A percentile compares a stretch with the other conserved stretches of the same genome.
Evolutionary conservation across 768 basidiomycete genomes (phyloP).

Genomic region (Fibroporia radiculosa): DNA sequence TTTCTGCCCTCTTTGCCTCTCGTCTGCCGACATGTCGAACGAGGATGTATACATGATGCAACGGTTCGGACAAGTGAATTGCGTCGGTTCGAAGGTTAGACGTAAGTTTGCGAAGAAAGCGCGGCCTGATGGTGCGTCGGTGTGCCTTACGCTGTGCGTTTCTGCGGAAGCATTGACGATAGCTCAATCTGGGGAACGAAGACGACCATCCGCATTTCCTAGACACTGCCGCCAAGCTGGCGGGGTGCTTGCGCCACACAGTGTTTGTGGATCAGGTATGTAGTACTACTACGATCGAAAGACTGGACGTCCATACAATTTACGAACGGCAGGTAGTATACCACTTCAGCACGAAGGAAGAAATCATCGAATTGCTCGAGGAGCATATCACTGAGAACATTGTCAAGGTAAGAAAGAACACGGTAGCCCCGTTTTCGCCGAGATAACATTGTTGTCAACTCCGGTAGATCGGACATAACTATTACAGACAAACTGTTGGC

Average conservation of each 20-base stretch:
- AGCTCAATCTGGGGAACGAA: constrained; percentile 21
- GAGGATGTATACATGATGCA: constrained; percentile 75
- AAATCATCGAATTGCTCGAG: constrained; percentile 66
- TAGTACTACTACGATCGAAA: background rate
- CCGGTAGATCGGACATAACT: constrained; percentile 65
- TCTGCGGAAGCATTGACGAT: background rate
- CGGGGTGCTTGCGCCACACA: constrained; percentile 57
- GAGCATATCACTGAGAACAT: constrained; percentile 92
- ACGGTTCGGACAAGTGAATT: constrained; percentile 58
- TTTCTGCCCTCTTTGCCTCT: background rate
- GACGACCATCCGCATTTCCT: constrained; percentile 76
- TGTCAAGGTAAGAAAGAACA: constrained; percentile 56
- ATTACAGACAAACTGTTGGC: constrained; percentile 85
- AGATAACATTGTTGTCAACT: background rate
- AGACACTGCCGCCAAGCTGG: constrained; percentile 59
- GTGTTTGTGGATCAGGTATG: constrained; percentile 82
- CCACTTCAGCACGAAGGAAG: constrained; percentile 40
- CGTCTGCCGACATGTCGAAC: background rate
- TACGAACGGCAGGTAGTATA: constrained; percentile 40
- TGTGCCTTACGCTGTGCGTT: background rate
- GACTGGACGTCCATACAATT: background rate
- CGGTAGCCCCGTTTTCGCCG: background rate
- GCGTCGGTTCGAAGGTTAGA: constrained; percentile 47
- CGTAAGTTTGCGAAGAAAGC: constrained; percentile 55
- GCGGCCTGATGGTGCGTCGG: constrained; percentile 50